Evolutionary conservation across 73 alveolate species (phyloP).

Genomic region (Tetrahymena borealis): DNA sequence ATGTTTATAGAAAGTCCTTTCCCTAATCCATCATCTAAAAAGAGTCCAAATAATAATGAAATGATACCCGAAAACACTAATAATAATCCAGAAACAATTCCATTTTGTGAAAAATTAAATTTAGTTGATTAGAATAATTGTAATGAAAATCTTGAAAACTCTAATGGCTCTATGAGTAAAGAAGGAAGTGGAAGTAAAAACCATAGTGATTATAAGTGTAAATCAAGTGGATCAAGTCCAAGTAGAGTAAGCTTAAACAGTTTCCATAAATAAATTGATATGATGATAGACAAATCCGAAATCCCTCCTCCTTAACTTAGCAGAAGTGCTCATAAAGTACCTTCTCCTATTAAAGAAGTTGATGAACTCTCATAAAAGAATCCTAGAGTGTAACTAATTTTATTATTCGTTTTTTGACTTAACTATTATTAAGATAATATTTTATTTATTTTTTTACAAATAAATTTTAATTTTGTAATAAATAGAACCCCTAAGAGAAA

Average conservation of each 20-base stretch:
- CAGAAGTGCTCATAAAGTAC: background rate
- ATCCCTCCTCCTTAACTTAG: background rate
- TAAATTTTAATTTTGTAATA: background rate
- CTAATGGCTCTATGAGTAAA: no score
- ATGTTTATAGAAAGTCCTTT: background rate
- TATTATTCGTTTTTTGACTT: no score
- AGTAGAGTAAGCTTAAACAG: background rate
- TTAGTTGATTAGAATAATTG: background rate
- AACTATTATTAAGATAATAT: no score
- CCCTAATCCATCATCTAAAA: background rate
- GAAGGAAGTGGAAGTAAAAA: background rate
- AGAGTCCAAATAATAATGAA: background rate
- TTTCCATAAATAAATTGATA: background rate
- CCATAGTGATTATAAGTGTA: background rate
- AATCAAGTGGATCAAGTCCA: background rate
- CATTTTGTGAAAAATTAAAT: background rate
- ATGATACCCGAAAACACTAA: no score
- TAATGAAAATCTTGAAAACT: no score
- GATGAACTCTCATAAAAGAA: background rate
- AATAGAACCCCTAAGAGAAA: background rate
- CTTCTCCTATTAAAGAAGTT: background rate
- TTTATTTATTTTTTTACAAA: background rate
- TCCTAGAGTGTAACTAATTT: background rate
- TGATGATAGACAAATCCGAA: background rate
- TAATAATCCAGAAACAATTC: background rate